Conservation (phyloP, 768 basidiomycete genomes). For the Phlebiopsis gigantea region DNA sequence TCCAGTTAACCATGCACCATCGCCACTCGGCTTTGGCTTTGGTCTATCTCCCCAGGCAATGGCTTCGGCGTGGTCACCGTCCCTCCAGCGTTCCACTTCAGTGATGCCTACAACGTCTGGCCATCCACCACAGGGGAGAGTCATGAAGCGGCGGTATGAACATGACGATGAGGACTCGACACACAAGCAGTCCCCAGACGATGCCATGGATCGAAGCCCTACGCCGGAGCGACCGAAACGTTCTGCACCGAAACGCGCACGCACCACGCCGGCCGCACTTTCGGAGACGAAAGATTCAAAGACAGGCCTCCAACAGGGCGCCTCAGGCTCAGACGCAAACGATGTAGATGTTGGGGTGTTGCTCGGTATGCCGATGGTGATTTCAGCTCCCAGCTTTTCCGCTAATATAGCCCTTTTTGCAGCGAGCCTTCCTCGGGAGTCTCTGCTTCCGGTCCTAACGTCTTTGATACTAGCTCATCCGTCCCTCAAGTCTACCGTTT, state of each 20-base stretch:
- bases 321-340: conserved; percentile 39
- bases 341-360: conserved; percentile 78
- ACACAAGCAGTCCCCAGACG: conserved; percentile 40
- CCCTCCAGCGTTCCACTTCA: not conserved
- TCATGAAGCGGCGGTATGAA: conserved; percentile 63
- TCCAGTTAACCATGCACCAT: conserved; percentile 53
- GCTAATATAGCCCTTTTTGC: conserved; percentile 9
- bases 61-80: conserved; percentile 40
- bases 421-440: conserved; percentile 79
- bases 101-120: conserved; percentile 48
- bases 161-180: conserved; percentile 59
- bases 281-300: conserved; percentile 32
- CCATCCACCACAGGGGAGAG: conserved; percentile 38
- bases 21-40: conserved; percentile 72
- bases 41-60: conserved; percentile 46
- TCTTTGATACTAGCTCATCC: conserved; percentile 67
- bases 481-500: conserved; percentile 60
- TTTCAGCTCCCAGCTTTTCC: not conserved
- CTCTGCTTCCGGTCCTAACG: conserved; percentile 67
- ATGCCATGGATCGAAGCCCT: conserved; percentile 81
- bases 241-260: conserved; percentile 61
- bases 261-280: conserved; percentile 33
- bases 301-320: conserved; percentile 45
- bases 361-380: conserved; percentile 49
- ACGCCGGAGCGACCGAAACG: conserved; percentile 77